Base-by-base conservation (phyloP, 2,329 filamentous ascomycete species). In the Colletotrichum sp. region DNA sequence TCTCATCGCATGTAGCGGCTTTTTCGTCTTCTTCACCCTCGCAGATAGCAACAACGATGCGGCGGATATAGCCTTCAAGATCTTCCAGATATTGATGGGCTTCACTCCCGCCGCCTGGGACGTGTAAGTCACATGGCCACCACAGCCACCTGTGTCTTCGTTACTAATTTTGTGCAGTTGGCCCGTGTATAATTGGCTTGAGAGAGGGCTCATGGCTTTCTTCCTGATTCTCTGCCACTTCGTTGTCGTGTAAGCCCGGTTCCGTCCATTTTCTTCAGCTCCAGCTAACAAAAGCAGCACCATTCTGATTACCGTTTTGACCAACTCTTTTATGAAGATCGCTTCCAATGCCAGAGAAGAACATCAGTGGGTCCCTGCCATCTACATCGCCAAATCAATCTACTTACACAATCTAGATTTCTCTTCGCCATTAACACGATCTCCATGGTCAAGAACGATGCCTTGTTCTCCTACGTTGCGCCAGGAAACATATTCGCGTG, bases 401-500 rank as follows among this genome's bases (percentile, higher is more conserved):
- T 64, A 91, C 79, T 77, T 80, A 78, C 63, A 10, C 2, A 24
- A 5, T 6, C 8, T 64, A 91, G 89, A 75, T 98, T 98, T 82
- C 86, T 98, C 4, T 98, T 99, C 81, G 96, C 96, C 0, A 96
- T 99, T 83, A 99, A 98, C 82, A 98, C 96, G 6, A 98, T 98
- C 66, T 98, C 95, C 6, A 98, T 98, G 95, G 96, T 98, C 78
- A 99, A 98, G 84, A 98, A 97, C n/a, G 96, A 99, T 83, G 95
- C 96, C 0, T 88, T 98, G 0, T 99, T 99, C 87, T 98, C 95
- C 5, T 98, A 98, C 82, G 92, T 98, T 76, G 95, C 96, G 2
- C 96, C 96, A 0, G 94, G 95, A 16, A 99, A 99, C 82, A 94
- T 98, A 34, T 90, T 98, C 77, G 96, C 95, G 2, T 99, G 96